phyloP scores from a whole-genome alignment of 1,284 basidiomycete species.

The Ceratobasidium sp. region DNA sequence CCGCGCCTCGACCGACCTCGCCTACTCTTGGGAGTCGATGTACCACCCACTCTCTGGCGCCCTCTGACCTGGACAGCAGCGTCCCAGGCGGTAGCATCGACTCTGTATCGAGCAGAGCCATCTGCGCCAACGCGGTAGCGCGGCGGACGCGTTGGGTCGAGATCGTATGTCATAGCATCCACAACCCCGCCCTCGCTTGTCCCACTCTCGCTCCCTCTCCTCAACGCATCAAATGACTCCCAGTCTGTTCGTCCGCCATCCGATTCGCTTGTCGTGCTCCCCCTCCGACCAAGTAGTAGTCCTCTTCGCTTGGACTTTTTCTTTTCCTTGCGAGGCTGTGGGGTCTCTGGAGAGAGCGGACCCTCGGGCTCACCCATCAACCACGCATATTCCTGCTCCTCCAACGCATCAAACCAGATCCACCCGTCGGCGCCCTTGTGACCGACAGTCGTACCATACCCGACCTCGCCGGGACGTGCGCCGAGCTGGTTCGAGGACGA shows the following conservation, averaged over 20 bases:
- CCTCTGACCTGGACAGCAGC: constrained; percentile 14
- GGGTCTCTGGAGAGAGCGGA: constrained; percentile 16
- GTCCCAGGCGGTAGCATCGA: constrained; percentile 41
- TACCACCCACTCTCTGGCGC: constrained; percentile 22
- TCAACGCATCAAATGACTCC: constrained; percentile 42
- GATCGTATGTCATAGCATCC: constrained; percentile 41
- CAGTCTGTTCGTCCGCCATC: constrained; percentile 32
- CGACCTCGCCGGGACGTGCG: constrained; percentile 38
- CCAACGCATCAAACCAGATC: constrained; percentile 43
- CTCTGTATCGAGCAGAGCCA: constrained; percentile 12
- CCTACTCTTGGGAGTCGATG: constrained; percentile 22
- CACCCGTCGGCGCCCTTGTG: constrained; percentile 38
- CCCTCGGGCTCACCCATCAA: constrained; percentile 24
- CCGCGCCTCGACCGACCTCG: constrained; percentile 39
- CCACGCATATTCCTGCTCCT: constrained; percentile 44
- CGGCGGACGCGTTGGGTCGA: constrained; percentile 39
- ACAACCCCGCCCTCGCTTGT: constrained; percentile 33
- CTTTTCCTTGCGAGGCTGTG: constrained; percentile 36
- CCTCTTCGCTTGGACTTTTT: constrained; percentile 35
- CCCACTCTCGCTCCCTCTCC: constrained; percentile 41
- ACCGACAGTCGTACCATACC: constrained; percentile 26
- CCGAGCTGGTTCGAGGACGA: constrained; percentile 32
- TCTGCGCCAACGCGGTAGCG: constrained; percentile 23
- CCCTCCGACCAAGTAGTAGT: constrained; percentile 24
- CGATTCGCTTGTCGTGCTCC: constrained; percentile 28